These are phyloP conservation scores for Pichia heedii DNA, from an alignment of 805 yeast genomes.

Conservation along the genomic window DNA sequence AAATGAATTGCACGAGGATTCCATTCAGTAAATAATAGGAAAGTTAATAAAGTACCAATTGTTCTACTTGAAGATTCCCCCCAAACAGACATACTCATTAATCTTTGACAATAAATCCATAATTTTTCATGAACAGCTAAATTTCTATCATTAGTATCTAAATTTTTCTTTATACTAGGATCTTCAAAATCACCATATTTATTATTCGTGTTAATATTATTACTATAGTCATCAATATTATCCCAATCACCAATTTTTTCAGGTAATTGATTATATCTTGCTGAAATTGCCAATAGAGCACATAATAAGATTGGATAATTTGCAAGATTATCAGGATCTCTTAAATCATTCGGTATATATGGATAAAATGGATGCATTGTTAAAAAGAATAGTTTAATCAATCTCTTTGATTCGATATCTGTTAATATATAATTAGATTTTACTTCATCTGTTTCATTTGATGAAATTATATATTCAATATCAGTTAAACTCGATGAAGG, in stretches of 20 bases:
- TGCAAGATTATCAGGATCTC: slow-evolving; percentile 54
- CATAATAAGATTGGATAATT: slow-evolving; percentile 76
- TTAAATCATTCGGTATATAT: slow-evolving; percentile 67
- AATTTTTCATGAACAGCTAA: slow-evolving; percentile 65
- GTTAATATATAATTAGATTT: slow-evolving; percentile 35
- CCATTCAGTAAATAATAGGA: slow-evolving; percentile 86
- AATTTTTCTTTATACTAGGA: slow-evolving; percentile 12
- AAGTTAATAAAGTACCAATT: slow-evolving; percentile 79
- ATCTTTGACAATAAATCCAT: slow-evolving; percentile 77
- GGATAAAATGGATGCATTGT: slow-evolving; percentile 90
- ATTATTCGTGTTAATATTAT: slow-evolving; percentile 12
- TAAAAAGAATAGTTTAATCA: slow-evolving; percentile 55
- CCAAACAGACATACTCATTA: slow-evolving; percentile 85
- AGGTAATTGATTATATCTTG: slow-evolving; percentile 62
- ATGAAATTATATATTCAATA: slow-evolving; percentile 55
- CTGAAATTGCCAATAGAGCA: slow-evolving; percentile 70
- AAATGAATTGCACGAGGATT: slow-evolving; percentile 91
- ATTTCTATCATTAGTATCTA: slow-evolving; percentile 24
- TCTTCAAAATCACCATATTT: background rate
- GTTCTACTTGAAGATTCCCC: slow-evolving; percentile 86
- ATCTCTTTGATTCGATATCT: slow-evolving; percentile 48
- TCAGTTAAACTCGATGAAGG: slow-evolving; percentile 42
- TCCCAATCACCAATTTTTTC: slow-evolving; percentile 23
- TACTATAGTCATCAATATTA: slow-evolving; percentile 1
- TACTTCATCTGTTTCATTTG: background rate